phyloP scores from a whole-genome alignment of 73 alveolate genomes.

The Paramecium sexaurelia region DNA sequence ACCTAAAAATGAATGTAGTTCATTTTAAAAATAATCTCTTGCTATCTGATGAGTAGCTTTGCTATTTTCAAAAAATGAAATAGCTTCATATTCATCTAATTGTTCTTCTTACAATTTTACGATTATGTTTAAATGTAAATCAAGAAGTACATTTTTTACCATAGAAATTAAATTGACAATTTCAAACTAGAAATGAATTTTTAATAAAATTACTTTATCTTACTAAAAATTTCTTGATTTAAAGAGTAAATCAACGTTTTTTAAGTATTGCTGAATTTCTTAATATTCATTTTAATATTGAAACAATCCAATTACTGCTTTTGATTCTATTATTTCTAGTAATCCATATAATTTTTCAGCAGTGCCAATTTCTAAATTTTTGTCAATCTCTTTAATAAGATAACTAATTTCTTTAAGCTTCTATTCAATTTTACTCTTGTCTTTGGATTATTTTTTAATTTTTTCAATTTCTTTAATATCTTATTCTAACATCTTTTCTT shows the following conservation, averaged over 20 bases:
- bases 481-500: constrained; percentile 39
- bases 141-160: neutral
- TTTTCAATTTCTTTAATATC: constrained; percentile 47
- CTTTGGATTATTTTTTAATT: neutral
- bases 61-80: constrained; percentile 10
- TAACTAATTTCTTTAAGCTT: constrained; percentile 2
- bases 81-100: neutral
- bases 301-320: constrained; percentile 50
- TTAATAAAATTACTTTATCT: neutral
- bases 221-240: constrained; percentile 7
- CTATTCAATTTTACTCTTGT: neutral
- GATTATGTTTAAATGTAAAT: neutral
- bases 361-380: neutral
- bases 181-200: neutral
- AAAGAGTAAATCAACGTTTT: neutral
- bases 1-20: neutral
- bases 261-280: constrained; percentile 9
- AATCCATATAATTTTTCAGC: constrained; percentile 39
- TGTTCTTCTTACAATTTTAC: neutral
- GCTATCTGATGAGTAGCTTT: neutral
- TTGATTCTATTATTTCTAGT: constrained; percentile 16
- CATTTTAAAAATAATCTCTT: constrained; percentile 2
- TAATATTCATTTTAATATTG: constrained; percentile 14
- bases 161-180: neutral
- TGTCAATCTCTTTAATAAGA: constrained; percentile 8